phyloP scores from a whole-genome alignment of 352 stramenopile species.

The Phytophthora megakarya region DNA sequence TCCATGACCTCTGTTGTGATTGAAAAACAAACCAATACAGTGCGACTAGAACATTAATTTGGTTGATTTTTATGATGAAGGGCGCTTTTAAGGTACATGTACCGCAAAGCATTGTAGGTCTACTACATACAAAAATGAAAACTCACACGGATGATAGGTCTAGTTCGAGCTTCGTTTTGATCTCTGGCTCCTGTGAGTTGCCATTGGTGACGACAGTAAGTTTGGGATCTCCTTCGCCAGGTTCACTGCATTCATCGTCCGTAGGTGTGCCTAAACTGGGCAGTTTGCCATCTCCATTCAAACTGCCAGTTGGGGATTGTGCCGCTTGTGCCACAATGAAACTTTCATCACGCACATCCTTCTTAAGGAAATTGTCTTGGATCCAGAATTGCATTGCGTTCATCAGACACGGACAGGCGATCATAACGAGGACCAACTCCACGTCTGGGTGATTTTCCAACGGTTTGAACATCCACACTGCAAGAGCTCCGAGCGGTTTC shows the following conservation, averaged over 20 bases:
- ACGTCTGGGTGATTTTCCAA: conserved; percentile 66
- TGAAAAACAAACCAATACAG: conserved; percentile 37
- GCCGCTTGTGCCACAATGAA: conserved; percentile 48
- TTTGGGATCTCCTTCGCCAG: conserved; percentile 29
- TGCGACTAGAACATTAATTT: conserved; percentile 24
- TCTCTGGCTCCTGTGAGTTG: conserved; percentile 18
- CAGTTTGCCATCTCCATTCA: conserved; percentile 35
- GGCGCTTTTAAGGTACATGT: too few species aligned
- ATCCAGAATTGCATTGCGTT: conserved; percentile 91
- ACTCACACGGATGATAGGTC: conserved; percentile 30
- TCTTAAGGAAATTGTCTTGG: conserved; percentile 91
- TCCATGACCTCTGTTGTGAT: conserved; percentile 5
- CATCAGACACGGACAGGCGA: conserved; percentile 88
- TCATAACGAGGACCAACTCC: conserved; percentile 87
- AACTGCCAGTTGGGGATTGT: conserved; percentile 31
- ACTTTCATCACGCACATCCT: conserved; percentile 71
- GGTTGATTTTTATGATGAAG: conserved; percentile 10
- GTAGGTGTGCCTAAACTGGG: conserved; percentile 35
- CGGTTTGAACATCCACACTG: conserved; percentile 72
- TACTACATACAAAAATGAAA: conserved; percentile 10
- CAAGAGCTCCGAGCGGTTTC: conserved; percentile 61
- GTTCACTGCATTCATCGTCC: conserved; percentile 39
- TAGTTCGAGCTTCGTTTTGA: conserved; percentile 29
- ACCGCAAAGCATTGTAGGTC: conserved; percentile 13
- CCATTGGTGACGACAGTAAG: conserved; percentile 20